These are phyloP conservation scores for Hanseniaspora uvarum DNA, from an alignment of 1,139 yeast genomes.

Conservation along the genomic window DNA sequence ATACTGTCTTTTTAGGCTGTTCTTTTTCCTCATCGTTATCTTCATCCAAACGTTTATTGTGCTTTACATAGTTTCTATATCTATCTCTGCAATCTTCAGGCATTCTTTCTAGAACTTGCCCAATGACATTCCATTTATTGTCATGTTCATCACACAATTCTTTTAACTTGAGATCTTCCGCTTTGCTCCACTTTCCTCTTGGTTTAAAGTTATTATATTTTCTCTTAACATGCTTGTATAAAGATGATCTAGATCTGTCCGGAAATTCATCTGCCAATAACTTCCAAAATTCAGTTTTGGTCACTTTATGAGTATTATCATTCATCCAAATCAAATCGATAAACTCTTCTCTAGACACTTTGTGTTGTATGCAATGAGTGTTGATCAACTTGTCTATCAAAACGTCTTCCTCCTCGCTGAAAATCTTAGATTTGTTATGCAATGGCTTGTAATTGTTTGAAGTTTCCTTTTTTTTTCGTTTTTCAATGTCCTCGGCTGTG, in stretches of 20 bases:
- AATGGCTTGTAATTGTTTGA: slow-evolving; percentile 2
- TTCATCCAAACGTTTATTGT: slow-evolving; percentile 40
- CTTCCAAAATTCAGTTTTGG: slow-evolving; percentile 61
- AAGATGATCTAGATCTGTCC: slow-evolving; percentile 72
- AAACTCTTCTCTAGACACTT: slow-evolving; percentile 53
- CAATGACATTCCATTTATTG: slow-evolving; percentile 80
- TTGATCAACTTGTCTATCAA: slow-evolving; percentile 64
- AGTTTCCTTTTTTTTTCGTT: slow-evolving; percentile 18
- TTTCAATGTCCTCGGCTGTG: background rate
- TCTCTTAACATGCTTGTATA: slow-evolving; percentile 84
- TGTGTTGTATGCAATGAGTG: slow-evolving; percentile 54
- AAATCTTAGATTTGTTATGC: slow-evolving; percentile 29
- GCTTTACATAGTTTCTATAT: slow-evolving; percentile 89
- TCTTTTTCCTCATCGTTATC: slow-evolving; percentile 35
- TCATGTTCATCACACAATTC: slow-evolving; percentile 55
- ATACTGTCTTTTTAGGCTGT: slow-evolving; percentile 31
- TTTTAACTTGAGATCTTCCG: slow-evolving; percentile 61
- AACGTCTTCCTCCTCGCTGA: slow-evolving; percentile 46
- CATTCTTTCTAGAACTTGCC: slow-evolving; percentile 73
- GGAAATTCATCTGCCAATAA: slow-evolving; percentile 66
- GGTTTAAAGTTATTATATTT: slow-evolving; percentile 77
- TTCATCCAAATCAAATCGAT: slow-evolving; percentile 82
- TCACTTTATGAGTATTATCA: slow-evolving; percentile 61
- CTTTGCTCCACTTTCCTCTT: slow-evolving; percentile 79
- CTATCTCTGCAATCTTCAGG: slow-evolving; percentile 96